These are phyloP conservation scores for Mycena floridula DNA, from an alignment of 768 basidiomycete species.

Conservation along the genomic window DNA sequence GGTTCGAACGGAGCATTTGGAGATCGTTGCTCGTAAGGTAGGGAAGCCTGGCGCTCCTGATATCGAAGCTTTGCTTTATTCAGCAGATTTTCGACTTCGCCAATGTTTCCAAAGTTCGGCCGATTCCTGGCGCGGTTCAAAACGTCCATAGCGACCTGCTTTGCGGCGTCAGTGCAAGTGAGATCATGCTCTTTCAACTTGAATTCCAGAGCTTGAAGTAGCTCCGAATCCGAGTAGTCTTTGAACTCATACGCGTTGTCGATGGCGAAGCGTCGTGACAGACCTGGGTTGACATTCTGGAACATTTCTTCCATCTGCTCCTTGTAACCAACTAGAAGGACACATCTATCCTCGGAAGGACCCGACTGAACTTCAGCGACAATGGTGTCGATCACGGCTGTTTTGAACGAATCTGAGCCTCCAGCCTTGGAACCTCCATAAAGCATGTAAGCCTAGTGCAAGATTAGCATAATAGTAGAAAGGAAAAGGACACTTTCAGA, in stretches of 20 bases:
- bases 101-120: slow-evolving; percentile 62
- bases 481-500: slow-evolving; percentile 11
- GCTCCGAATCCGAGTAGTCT: slow-evolving; percentile 51
- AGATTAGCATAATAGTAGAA: neutral
- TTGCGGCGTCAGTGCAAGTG: slow-evolving; percentile 48
- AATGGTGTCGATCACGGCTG: slow-evolving; percentile 67
- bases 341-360: slow-evolving; percentile 65
- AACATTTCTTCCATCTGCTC: slow-evolving; percentile 71
- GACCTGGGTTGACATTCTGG: slow-evolving; percentile 70
- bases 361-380: slow-evolving; percentile 69
- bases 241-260: slow-evolving; percentile 67
- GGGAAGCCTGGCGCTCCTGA: slow-evolving; percentile 27
- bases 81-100: slow-evolving; percentile 59
- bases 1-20: slow-evolving; percentile 46
- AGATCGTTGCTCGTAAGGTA: slow-evolving; percentile 17
- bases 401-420: slow-evolving; percentile 46
- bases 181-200: slow-evolving; percentile 58
- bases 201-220: slow-evolving; percentile 43
- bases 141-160: slow-evolving; percentile 45
- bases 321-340: slow-evolving; percentile 60
- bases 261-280: slow-evolving; percentile 60
- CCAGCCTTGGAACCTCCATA: slow-evolving; percentile 37
- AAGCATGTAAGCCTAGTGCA: slow-evolving; percentile 59
- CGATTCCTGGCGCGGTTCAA: slow-evolving; percentile 36
- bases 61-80: slow-evolving; percentile 42